These are phyloP conservation scores for Trichoderma aggressivum DNA, from an alignment of 2,329 filamentous ascomycete species.

Conservation along the genomic window DNA sequence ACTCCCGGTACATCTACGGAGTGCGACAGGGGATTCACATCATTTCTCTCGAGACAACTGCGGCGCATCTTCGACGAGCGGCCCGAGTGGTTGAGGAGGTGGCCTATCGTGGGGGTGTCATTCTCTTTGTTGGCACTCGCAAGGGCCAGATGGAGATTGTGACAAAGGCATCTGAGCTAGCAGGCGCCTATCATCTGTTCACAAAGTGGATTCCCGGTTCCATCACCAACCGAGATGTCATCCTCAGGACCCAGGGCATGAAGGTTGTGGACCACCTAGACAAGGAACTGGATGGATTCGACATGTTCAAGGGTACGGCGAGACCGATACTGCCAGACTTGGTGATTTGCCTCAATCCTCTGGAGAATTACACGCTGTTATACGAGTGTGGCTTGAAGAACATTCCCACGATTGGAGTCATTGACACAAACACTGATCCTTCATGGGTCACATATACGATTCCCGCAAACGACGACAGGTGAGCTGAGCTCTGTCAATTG, in stretches of 20 bases:
- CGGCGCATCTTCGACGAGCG: conserved; percentile 84
- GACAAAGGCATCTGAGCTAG: conserved; percentile 73
- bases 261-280: conserved; percentile 79
- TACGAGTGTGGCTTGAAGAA: conserved; percentile 86
- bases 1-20: conserved; percentile 91
- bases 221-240: conserved; percentile 90
- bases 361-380: conserved; percentile 86
- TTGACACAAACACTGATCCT: conserved; percentile 90
- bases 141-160: conserved; percentile 77
- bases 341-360: conserved; percentile 86
- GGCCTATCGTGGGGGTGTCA: conserved; percentile 73
- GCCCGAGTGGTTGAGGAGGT: conserved; percentile 91
- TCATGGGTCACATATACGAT: conserved; percentile 96
- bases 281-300: conserved; percentile 56
- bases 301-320: conserved; percentile 59
- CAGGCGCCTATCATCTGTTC: conserved; percentile 82
- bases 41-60: conserved; percentile 85
- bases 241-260: conserved; percentile 66
- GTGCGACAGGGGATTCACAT: conserved; percentile 86
- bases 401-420: conserved; percentile 89
- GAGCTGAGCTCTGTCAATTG: conserved; percentile 26
- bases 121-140: conserved; percentile 88
- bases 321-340: conserved; percentile 78
- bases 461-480: conserved; percentile 94
- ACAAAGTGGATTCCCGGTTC: conserved; percentile 88